These are phyloP conservation scores for Ophiocordyceps camponoti-rufipedis DNA, from an alignment of 2,329 filamentous ascomycete genomes.

Conservation along the genomic window DNA sequence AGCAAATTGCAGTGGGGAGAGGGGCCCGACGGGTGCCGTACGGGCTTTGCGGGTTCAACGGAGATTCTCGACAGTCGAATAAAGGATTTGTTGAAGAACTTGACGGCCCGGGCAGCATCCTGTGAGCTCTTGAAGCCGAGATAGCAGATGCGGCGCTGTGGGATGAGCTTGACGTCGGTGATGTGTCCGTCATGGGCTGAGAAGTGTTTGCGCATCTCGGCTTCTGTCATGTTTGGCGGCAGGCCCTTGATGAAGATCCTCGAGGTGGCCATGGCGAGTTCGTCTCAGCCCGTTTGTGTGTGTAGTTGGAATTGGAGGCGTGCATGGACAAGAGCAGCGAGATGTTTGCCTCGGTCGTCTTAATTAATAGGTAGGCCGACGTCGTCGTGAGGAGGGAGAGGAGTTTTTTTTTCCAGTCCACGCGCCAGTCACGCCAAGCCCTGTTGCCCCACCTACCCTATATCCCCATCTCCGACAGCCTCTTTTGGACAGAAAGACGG, in stretches of 20 bases:
- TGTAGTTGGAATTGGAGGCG: not conserved
- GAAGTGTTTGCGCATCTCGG: constrained; percentile 81
- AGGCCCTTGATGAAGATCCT: constrained; percentile 66
- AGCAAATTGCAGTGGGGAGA: constrained; percentile 7
- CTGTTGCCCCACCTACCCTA: not conserved
- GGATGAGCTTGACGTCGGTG: constrained; percentile 84
- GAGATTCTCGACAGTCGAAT: constrained; percentile 89
- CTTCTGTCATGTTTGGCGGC: constrained; percentile 69
- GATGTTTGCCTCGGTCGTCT: not conserved
- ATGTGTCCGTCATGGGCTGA: constrained; percentile 51
- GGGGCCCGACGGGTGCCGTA: constrained; percentile 17
- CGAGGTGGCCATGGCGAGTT: constrained; percentile 36
- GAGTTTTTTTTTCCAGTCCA: not conserved
- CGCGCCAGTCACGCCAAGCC: not conserved
- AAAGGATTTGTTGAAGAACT: constrained; percentile 90
- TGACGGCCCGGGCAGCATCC: constrained; percentile 66
- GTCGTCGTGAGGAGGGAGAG: not conserved
- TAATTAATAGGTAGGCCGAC: not conserved
- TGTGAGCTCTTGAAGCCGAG: constrained; percentile 77
- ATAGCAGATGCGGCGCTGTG: constrained; percentile 83
- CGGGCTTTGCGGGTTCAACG: constrained; percentile 74
- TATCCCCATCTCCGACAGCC: not conserved
- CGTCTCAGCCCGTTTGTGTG: not conserved
- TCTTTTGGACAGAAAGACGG: too few species aligned
- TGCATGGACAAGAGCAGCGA: not conserved